Percentiles rank a stretch among this genome's conserved stretches.
phyloP scores from a whole-genome alignment of 2,329 filamentous ascomycete species.

The Aspergillus hiratsukae region DNA sequence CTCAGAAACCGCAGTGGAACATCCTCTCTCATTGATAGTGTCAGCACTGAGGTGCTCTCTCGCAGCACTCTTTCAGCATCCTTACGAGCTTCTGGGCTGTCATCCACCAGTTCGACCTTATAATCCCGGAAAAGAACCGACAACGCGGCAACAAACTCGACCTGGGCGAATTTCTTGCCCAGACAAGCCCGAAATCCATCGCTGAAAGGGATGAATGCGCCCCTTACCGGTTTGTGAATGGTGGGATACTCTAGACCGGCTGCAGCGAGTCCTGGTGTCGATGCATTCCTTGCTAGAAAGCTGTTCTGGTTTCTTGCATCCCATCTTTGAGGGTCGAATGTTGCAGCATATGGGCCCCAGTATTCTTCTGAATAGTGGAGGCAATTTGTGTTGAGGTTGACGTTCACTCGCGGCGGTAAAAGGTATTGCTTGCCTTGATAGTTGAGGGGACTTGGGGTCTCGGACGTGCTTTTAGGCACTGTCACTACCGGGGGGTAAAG shows the following conservation, averaged over 20 bases:
- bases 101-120: constrained; percentile 10
- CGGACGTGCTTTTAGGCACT: constrained; percentile 26
- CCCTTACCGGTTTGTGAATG: constrained; percentile 17
- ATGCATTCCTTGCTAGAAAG: constrained; percentile 16
- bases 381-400: constrained; percentile 13
- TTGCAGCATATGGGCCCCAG: constrained; percentile 15
- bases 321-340: constrained; percentile 17
- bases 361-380: constrained; percentile 20
- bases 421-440: constrained; percentile 10
- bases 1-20: constrained; percentile 13
- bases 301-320: constrained; percentile 17
- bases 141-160: constrained; percentile 19
- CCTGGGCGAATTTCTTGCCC: constrained; percentile 23
- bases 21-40: constrained; percentile 14
- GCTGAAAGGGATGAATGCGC: constrained; percentile 21
- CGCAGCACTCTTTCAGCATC: constrained; percentile 7
- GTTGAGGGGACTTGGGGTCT: constrained; percentile 8
- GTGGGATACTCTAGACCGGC: constrained; percentile 16
- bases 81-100: background rate
- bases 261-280: constrained; percentile 8
- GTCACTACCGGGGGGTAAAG: constrained; percentile 34
- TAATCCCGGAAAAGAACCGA: constrained; percentile 13
- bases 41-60: constrained; percentile 11
- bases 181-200: constrained; percentile 19
- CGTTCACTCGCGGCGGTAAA: constrained; percentile 10